Conservation (phyloP, 306 rosid genomes). For the Inga oerstediana region DNA sequence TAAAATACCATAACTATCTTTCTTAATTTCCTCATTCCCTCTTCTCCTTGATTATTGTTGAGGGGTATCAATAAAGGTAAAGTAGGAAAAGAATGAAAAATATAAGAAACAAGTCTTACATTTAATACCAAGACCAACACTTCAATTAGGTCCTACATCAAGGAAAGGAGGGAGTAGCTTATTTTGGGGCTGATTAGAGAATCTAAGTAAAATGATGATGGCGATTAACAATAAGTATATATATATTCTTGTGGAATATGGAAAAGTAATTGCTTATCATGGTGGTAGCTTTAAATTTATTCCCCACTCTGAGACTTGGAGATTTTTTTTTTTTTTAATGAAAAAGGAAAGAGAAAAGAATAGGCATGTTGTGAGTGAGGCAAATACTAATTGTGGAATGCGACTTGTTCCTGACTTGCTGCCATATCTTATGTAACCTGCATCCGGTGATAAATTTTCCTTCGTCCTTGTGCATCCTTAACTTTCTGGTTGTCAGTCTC, state of each 20-base stretch:
- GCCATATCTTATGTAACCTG: constrained; percentile 17
- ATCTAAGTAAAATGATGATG: neutral
- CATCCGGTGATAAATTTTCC: constrained; percentile 26
- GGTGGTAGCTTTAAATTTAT: constrained; percentile 3
- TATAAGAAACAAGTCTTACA: too few relatives aligned
- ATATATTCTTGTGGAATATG: neutral
- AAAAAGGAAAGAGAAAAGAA: neutral
- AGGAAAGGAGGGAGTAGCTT: neutral
- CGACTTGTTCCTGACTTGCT: neutral
- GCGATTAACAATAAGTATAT: neutral
- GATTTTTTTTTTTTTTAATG: neutral
- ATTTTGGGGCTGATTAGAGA: neutral
- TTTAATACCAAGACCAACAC: too few relatives aligned
- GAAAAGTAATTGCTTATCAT: neutral
- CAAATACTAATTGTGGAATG: constrained; percentile 18
- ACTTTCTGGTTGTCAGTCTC: constrained; percentile 3
- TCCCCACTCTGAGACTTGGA: neutral
- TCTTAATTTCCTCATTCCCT: too few relatives aligned
- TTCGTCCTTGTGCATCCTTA: neutral
- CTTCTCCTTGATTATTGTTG: too few relatives aligned
- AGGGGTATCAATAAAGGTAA: too few relatives aligned
- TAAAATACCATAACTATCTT: too few relatives aligned
- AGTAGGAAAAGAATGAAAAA: too few relatives aligned
- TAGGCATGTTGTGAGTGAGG: neutral
- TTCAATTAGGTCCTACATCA: too few relatives aligned